Evolutionary conservation across 2,329 filamentous ascomycete species (phyloP).

Genomic region (Sarocladiaceae sp.): DNA sequence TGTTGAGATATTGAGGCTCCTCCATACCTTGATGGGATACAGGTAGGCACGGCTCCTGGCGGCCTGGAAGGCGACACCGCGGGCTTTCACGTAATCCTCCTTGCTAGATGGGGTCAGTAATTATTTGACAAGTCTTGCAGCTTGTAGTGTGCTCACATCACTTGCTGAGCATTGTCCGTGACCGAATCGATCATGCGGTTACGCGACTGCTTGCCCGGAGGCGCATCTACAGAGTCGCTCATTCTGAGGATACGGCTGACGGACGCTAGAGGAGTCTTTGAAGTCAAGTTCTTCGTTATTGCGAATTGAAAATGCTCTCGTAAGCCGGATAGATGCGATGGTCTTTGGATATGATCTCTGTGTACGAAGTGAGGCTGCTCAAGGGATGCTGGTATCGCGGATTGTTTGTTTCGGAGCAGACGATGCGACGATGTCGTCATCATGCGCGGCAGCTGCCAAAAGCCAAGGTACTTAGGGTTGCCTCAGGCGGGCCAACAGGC

Average conservation of each 20-base stretch:
- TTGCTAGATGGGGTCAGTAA: constrained; percentile 32
- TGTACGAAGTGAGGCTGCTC: too few relatives aligned
- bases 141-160: constrained; percentile 31
- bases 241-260: constrained; percentile 13
- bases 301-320: too few relatives aligned
- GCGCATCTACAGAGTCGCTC: constrained; percentile 19
- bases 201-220: constrained; percentile 17
- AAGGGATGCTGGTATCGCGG: too few relatives aligned
- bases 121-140: too few relatives aligned
- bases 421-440: constrained; percentile 6
- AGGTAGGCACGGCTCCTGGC: constrained; percentile 72
- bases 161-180: constrained; percentile 41
- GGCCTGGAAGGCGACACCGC: constrained; percentile 58
- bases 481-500: too few relatives aligned
- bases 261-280: not conserved
- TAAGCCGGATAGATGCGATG: too few relatives aligned
- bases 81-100: constrained; percentile 66
- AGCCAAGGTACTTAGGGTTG: too few relatives aligned
- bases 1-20: not conserved
- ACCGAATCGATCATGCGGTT: constrained; percentile 32
- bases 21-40: constrained; percentile 67
- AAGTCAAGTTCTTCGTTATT: too few relatives aligned
- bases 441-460: not conserved
- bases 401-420: too few relatives aligned
- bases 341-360: too few relatives aligned